These are phyloP conservation scores for Penicillium crystallinum DNA, from an alignment of 495 filamentous ascomycete species.

Conservation along the genomic window DNA sequence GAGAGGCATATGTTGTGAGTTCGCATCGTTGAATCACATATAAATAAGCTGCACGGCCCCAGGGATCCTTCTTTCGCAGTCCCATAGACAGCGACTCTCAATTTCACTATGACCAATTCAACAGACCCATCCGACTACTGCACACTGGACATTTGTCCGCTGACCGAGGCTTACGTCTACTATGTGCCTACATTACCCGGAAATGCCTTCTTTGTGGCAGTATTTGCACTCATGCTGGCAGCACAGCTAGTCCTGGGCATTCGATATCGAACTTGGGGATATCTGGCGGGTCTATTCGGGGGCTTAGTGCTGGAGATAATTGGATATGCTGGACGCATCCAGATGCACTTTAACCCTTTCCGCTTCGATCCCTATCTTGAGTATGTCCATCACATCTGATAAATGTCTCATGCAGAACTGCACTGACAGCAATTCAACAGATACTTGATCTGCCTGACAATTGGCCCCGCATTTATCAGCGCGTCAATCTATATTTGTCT, in stretches of 20 bases:
- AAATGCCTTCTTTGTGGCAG: constrained; percentile 31
- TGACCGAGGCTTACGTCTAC: constrained; percentile 23
- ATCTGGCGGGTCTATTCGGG: constrained; percentile 16
- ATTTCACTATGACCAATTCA: neutral
- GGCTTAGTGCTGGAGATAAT: constrained; percentile 32
- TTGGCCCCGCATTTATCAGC: constrained; percentile 51
- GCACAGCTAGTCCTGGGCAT: constrained; percentile 24
- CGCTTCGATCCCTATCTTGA: constrained; percentile 24
- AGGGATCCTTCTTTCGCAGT: neutral
- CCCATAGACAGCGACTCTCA: neutral
- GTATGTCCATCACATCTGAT: constrained; percentile 10
- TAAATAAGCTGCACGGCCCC: neutral
- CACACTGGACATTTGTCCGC: constrained; percentile 35
- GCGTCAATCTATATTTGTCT: constrained; percentile 54
- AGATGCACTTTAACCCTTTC: constrained; percentile 31
- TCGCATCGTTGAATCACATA: neutral
- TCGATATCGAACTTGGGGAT: constrained; percentile 29
- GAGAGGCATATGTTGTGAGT: neutral
- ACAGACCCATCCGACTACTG: constrained; percentile 14
- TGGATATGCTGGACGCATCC: constrained; percentile 30
- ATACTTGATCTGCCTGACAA: constrained; percentile 48
- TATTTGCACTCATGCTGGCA: constrained; percentile 25
- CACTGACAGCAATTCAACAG: constrained; percentile 12
- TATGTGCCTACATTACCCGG: constrained; percentile 35
- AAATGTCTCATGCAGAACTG: neutral